Percentiles rank a stretch among this genome's conserved stretches.
Conservation (phyloP, 345 rosid genomes). For the Corymbia maculata region DNA sequence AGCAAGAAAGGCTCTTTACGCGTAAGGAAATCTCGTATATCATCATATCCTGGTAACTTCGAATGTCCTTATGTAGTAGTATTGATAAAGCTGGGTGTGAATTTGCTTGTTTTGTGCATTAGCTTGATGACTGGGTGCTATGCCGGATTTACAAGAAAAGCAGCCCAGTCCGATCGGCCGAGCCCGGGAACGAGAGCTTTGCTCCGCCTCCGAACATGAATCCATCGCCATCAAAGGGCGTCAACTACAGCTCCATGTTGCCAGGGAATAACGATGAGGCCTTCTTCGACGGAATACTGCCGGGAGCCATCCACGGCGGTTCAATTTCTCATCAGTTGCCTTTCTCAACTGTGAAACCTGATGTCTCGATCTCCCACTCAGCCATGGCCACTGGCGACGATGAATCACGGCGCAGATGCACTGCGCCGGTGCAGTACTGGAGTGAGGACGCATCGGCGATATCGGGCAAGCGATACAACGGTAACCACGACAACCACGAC, state of each 20-base stretch:
- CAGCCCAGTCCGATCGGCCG: not conserved
- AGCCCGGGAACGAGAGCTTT: slow-evolving; percentile 2
- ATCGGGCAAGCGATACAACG: not conserved
- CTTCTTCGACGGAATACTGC: not conserved
- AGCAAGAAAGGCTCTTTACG: slow-evolving; percentile 29
- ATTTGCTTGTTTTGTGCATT: not conserved
- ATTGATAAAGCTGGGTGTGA: not conserved
- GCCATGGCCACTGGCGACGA: not conserved
- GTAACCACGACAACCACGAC: not conserved
- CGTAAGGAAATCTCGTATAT: slow-evolving; percentile 4
- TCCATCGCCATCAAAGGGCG: not conserved
- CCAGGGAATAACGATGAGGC: not conserved
- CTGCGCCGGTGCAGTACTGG: not conserved
- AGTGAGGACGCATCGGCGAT: not conserved
- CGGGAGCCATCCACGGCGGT: not conserved
- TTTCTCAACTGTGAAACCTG: not conserved
- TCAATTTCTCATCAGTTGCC: not conserved
- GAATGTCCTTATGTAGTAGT: not conserved
- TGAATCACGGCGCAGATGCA: not conserved
- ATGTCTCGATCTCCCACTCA: not conserved
- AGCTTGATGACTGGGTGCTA: slow-evolving; percentile 54
- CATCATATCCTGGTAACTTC: not conserved
- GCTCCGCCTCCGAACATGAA: not conserved
- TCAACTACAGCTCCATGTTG: not conserved
- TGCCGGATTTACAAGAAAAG: slow-evolving; percentile 50